Conservation (phyloP, 345 rosid genomes). For the Hibiscus syriacus region DNA sequence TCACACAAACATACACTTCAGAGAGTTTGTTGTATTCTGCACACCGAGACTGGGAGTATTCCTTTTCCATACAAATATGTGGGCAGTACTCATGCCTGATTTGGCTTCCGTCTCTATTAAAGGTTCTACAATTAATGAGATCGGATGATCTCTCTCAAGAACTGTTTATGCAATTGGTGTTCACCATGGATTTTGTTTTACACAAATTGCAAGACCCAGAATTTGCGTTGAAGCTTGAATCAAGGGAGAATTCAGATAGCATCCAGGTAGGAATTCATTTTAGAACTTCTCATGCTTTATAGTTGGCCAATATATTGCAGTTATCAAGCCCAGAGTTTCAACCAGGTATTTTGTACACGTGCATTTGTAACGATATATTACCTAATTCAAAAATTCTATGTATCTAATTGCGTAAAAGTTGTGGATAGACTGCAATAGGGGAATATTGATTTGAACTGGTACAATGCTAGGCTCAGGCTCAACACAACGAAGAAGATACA, state of each 20-base stretch:
- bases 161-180: conserved; percentile 34
- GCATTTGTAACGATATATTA: neutral
- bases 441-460: neutral
- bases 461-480: neutral
- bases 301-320: neutral
- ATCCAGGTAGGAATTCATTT: conserved; percentile 53
- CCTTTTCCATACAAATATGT: conserved; percentile 66
- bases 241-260: conserved; percentile 42
- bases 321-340: neutral
- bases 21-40: conserved; percentile 29
- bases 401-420: neutral
- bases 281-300: neutral
- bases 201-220: conserved; percentile 78
- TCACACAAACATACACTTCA: conserved; percentile 20
- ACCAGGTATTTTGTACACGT: neutral
- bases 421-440: neutral
- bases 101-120: conserved; percentile 86
- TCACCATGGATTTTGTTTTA: conserved; percentile 50
- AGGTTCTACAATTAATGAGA: conserved; percentile 42
- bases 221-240: conserved; percentile 53
- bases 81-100: conserved; percentile 63
- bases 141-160: conserved; percentile 28
- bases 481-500: neutral
- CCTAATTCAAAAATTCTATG: neutral
- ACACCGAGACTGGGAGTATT: conserved; percentile 73